Conservation (phyloP, 2,329 filamentous ascomycete species). For the Neopestalotiopsis sp. region DNA sequence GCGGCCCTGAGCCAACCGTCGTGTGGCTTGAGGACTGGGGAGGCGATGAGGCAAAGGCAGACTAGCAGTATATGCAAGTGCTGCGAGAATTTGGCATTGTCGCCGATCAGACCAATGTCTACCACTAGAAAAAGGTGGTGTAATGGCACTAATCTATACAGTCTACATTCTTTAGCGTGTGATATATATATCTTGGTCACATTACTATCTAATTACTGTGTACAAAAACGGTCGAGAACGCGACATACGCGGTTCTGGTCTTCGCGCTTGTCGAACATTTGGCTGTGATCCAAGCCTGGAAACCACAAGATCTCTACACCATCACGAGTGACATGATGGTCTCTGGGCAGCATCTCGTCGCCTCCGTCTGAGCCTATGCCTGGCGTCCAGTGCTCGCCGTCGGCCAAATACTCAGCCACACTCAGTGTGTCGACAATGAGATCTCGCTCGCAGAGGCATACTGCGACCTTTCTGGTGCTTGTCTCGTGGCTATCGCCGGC, state of each 20-base stretch:
- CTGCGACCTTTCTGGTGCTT: slow-evolving; percentile 50
- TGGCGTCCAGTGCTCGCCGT: slow-evolving; percentile 37
- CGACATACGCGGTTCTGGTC: slow-evolving; percentile 33
- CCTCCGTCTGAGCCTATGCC: slow-evolving; percentile 28
- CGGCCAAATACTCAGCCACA: slow-evolving; percentile 62
- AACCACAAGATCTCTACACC: slow-evolving; percentile 67
- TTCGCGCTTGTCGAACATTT: slow-evolving; percentile 56
- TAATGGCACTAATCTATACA: background rate
- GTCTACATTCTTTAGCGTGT: background rate
- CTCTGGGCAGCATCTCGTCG: slow-evolving; percentile 26
- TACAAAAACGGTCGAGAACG: slow-evolving; percentile 35
- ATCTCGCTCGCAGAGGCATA: slow-evolving; percentile 65
- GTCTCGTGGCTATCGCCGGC: slow-evolving; percentile 8
- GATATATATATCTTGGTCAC: background rate
- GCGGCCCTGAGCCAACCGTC: slow-evolving; percentile 64
- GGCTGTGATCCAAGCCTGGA: slow-evolving; percentile 66
- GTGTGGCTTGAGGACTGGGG: slow-evolving; percentile 70
- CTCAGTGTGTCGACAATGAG: slow-evolving; percentile 67
- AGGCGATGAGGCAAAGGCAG: slow-evolving; percentile 46
- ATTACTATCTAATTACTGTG: background rate
- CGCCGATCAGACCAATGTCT: background rate
- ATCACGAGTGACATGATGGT: slow-evolving; percentile 31
- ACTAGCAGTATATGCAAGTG: slow-evolving; percentile 17
- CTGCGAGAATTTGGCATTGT: background rate
- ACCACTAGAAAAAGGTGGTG: background rate